A percentile compares a stretch with the other conserved stretches of the same genome.
Conservation (phyloP, 2,329 filamentous ascomycete genomes). For the Diaporthe citri region DNA sequence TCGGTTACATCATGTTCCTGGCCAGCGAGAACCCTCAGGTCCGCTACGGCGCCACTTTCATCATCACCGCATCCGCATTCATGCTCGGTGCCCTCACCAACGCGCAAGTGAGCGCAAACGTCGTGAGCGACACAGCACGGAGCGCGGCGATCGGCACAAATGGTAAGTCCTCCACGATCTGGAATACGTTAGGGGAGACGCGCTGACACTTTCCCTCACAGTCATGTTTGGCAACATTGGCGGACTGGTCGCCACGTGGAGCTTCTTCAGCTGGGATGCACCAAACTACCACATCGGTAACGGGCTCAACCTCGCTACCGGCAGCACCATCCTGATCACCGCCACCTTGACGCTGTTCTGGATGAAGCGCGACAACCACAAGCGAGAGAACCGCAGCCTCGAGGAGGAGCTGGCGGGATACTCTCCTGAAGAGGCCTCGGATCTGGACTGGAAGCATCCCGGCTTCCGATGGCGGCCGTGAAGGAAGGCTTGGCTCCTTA, state of each 20-base stretch:
- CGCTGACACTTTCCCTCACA: not conserved
- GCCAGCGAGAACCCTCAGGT: constrained; percentile 63
- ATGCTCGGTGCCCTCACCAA: constrained; percentile 74
- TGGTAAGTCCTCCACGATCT: not conserved
- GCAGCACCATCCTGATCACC: constrained; percentile 63
- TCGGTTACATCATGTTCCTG: constrained; percentile 79
- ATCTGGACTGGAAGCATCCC: constrained; percentile 77
- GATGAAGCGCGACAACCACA: constrained; percentile 73
- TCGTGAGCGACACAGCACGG: constrained; percentile 77
- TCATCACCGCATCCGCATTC: constrained; percentile 75
- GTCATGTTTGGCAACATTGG: constrained; percentile 83
- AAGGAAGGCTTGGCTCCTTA: not conserved
- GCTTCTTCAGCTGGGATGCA: constrained; percentile 71
- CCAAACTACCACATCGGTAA: constrained; percentile 80
- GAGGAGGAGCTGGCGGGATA: constrained; percentile 65
- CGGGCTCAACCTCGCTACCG: constrained; percentile 74
- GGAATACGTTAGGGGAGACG: too few relatives aligned
- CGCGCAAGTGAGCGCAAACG: constrained; percentile 77
- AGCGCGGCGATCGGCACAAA: constrained; percentile 75
- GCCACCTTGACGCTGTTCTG: constrained; percentile 64
- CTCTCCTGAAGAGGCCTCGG: constrained; percentile 64
- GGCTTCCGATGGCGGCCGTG: constrained; percentile 68
- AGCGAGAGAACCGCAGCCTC: constrained; percentile 60
- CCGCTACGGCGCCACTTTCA: constrained; percentile 78
- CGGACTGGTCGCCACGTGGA: constrained; percentile 75